These are phyloP conservation scores for Leishmania major DNA, from an alignment of 208 protist genomes.

Conservation along the genomic window DNA sequence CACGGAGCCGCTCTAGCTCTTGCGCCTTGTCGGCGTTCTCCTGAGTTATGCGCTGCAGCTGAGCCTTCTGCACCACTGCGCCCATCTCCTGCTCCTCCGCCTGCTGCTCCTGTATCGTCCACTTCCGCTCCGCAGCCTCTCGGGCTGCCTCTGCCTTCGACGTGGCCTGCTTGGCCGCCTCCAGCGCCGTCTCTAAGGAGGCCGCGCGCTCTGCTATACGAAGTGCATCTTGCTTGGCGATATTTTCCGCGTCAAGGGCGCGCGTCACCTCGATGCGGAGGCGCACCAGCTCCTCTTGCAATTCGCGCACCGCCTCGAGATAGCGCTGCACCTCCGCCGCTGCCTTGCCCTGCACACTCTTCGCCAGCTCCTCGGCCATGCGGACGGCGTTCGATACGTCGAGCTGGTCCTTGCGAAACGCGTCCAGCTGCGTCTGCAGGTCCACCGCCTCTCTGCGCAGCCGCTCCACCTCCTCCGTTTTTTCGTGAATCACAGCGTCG, in stretches of 20 bases:
- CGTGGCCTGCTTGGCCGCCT: conserved; percentile 20
- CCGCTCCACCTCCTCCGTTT: conserved; percentile 50
- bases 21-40: conserved; percentile 74
- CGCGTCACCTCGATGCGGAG: conserved; percentile 45
- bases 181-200: conserved; percentile 21
- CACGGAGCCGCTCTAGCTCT: conserved; percentile 73
- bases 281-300: conserved; percentile 36
- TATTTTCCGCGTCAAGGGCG: conserved; percentile 36
- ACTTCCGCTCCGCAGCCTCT: conserved; percentile 22
- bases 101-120: conserved; percentile 25
- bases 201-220: conserved; percentile 7
- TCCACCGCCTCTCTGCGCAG: conserved; percentile 37
- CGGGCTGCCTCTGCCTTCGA: conserved; percentile 21
- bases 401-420: conserved; percentile 30
- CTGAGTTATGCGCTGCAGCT: conserved; percentile 55
- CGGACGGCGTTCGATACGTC: conserved; percentile 49
- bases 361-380: conserved; percentile 59
- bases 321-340: conserved; percentile 34
- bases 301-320: conserved; percentile 25
- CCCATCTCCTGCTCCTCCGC: conserved; percentile 38
- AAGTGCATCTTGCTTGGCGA: conserved; percentile 17
- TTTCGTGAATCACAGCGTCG: conserved; percentile 81
- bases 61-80: conserved; percentile 42
- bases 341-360: conserved; percentile 44
- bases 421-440: conserved; percentile 32